Conservation (phyloP, 306 rosid species). For the Prunus davidiana region DNA sequence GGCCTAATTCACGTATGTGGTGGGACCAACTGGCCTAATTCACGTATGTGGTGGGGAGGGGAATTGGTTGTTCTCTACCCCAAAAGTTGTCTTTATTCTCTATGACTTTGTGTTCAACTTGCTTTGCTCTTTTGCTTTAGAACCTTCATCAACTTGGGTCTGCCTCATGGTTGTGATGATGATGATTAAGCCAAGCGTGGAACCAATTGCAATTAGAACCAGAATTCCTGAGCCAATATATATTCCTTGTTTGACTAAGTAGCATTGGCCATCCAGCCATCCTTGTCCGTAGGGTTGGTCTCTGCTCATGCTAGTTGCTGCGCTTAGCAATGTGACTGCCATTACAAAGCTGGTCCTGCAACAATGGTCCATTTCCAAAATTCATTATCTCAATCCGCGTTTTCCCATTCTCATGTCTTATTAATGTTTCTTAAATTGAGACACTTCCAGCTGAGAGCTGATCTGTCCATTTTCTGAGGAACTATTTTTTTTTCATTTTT, state of each 20-base stretch:
- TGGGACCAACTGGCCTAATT: too few species aligned
- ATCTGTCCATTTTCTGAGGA: constrained; percentile 17
- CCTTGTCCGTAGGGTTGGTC: constrained; percentile 66
- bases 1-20: too few species aligned
- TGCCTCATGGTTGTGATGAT: constrained; percentile 30
- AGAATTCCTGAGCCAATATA: constrained; percentile 55
- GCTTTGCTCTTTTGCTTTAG: not conserved
- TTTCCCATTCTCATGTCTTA: not conserved
- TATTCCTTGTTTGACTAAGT: constrained; percentile 55
- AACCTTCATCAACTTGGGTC: constrained; percentile 9
- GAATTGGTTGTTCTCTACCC: too few species aligned
- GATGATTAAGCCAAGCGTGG: constrained; percentile 44
- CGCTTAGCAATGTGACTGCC: constrained; percentile 43
- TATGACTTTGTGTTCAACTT: constrained; percentile 11
- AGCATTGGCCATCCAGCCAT: constrained; percentile 89
- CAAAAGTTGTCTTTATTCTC: not conserved
- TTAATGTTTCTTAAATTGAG: not conserved
- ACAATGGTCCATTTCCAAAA: not conserved
- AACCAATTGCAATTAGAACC: constrained; percentile 40
- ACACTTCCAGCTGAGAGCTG: constrained; percentile 11
- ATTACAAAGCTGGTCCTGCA: constrained; percentile 77
- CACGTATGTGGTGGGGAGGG: too few species aligned
- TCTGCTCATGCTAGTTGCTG: constrained; percentile 73
- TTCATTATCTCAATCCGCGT: not conserved
- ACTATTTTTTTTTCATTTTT: not conserved